Conservation (phyloP, 345 rosid species). For the Pugionium cornutum region DNA sequence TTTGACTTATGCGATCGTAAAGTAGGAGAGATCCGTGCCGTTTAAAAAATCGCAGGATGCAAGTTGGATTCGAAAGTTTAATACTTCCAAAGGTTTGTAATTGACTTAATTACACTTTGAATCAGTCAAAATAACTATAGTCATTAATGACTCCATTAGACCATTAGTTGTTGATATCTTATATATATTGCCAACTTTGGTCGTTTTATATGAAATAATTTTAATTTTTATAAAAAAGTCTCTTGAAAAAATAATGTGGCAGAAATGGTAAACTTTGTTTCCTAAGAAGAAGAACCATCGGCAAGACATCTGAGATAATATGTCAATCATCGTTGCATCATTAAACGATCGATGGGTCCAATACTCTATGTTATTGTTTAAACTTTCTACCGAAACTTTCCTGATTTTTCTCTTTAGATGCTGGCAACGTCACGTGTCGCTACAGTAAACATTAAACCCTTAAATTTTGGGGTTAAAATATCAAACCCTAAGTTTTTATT, state of each 20-base stretch:
- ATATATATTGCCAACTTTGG: neutral
- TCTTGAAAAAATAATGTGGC: neutral
- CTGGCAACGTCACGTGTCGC: constrained; percentile 28
- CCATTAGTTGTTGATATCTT: neutral
- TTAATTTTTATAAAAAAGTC: too few species aligned
- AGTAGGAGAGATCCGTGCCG: constrained; percentile 36
- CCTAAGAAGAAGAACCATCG: constrained; percentile 1
- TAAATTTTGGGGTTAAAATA: constrained; percentile 27
- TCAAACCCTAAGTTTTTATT: constrained; percentile 25
- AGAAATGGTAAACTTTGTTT: constrained; percentile 9
- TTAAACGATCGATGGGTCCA: constrained; percentile 17
- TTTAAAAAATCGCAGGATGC: constrained; percentile 26
- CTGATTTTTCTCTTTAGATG: constrained; percentile 23
- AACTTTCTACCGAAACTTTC: neutral
- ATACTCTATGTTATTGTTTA: constrained; percentile 1
- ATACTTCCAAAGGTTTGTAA: constrained; percentile 19
- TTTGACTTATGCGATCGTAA: constrained; percentile 28
- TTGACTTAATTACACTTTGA: constrained; percentile 26
- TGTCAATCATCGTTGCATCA: constrained; percentile 22
- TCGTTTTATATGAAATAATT: neutral
- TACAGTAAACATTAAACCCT: constrained; percentile 24
- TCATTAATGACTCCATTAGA: constrained; percentile 1
- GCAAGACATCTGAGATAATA: constrained; percentile 6
- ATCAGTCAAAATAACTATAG: constrained; percentile 25
- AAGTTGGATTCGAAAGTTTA: constrained; percentile 27